phyloP scores from a whole-genome alignment of 2,329 filamentous ascomycete species.

The Tolypocladium nubicola region DNA sequence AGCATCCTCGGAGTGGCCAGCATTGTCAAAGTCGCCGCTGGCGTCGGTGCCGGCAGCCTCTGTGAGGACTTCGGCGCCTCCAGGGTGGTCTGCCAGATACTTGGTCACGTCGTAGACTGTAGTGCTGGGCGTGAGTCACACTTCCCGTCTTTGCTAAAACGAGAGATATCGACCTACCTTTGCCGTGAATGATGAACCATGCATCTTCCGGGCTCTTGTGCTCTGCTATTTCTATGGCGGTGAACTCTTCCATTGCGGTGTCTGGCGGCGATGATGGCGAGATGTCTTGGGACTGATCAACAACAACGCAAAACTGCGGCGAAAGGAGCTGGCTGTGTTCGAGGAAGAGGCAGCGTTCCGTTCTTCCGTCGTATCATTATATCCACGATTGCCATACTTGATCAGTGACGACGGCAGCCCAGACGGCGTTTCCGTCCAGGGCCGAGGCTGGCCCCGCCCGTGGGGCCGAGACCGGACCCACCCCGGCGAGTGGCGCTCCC shows the following conservation, averaged over 20 bases:
- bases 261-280: background rate
- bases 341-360: background rate
- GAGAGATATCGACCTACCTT: constrained; percentile 30
- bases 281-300: background rate
- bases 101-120: constrained; percentile 48
- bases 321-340: too few species aligned
- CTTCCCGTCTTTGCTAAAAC: background rate
- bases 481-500: background rate
- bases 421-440: background rate
- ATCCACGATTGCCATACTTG: background rate
- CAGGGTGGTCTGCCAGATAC: constrained; percentile 52
- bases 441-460: background rate
- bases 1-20: constrained; percentile 63
- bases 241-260: constrained; percentile 8
- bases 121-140: background rate
- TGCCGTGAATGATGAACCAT: constrained; percentile 46
- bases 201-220: constrained; percentile 37
- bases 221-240: constrained; percentile 31
- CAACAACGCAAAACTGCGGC: background rate
- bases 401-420: background rate
- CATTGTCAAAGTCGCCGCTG: constrained; percentile 72
- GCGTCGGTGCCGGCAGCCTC: constrained; percentile 72
- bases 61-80: constrained; percentile 67
- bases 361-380: background rate
- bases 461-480: background rate